Conservation (phyloP, 345 rosid species). For the Citropsis articulata region DNA sequence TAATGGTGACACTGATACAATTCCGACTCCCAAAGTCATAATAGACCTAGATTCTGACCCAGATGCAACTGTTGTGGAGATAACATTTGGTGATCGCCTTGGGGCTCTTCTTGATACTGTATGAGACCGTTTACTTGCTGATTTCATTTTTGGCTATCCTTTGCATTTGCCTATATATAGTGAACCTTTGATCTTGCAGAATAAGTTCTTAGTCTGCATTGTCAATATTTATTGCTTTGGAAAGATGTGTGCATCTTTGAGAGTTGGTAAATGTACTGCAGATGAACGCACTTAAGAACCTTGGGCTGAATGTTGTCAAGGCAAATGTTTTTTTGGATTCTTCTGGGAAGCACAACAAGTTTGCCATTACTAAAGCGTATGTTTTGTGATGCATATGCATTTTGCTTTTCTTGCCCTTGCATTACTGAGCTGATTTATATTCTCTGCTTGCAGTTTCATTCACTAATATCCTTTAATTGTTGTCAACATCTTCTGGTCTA, state of each 20-base stretch:
- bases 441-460: not conserved
- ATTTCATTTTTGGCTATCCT: not conserved
- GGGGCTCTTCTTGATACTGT: conserved; percentile 97
- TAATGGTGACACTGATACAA: conserved; percentile 48
- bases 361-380: conserved; percentile 80
- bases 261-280: conserved; percentile 31
- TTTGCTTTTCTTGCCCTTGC: not conserved
- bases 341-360: conserved; percentile 93
- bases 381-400: conserved; percentile 23
- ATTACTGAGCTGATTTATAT: not conserved
- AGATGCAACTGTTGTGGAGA: conserved; percentile 78
- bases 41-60: conserved; percentile 94
- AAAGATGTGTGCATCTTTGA: not conserved
- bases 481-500: not conserved
- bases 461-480: not conserved
- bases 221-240: not conserved
- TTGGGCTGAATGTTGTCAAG: conserved; percentile 88
- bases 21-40: conserved; percentile 91
- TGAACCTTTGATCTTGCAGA: not conserved
- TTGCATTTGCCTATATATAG: not conserved
- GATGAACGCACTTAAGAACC: conserved; percentile 93
- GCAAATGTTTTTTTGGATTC: conserved; percentile 89
- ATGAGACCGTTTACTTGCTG: conserved; percentile 11
- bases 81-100: conserved; percentile 96
- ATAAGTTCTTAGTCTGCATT: not conserved